phyloP scores from a whole-genome alignment of 306 rosid species.

The Cucurbita argyrosperma region DNA sequence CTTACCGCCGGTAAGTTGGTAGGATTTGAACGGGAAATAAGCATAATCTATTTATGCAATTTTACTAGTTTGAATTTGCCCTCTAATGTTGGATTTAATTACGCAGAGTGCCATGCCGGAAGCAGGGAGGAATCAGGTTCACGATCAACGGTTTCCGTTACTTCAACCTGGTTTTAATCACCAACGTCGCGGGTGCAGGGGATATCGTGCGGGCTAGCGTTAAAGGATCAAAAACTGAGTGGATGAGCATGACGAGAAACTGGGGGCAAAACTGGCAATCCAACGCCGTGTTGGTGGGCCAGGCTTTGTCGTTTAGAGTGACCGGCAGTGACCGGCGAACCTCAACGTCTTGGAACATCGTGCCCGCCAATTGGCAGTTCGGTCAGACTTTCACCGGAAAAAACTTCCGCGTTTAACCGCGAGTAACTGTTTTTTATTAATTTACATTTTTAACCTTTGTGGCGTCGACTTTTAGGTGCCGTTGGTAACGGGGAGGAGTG shows the following conservation, averaged over 20 bases:
- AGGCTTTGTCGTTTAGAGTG: conserved; percentile 63
- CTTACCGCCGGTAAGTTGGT: conserved; percentile 55
- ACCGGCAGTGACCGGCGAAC: conserved; percentile 67
- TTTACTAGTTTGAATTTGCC: neutral
- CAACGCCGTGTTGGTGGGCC: conserved; percentile 73
- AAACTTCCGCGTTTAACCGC: conserved; percentile 54
- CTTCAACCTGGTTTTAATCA: conserved; percentile 72
- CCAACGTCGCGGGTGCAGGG: conserved; percentile 97
- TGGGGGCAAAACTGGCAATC: conserved; percentile 99
- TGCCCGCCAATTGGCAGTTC: conserved; percentile 70
- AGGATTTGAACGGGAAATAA: too few relatives aligned
- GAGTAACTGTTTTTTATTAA: neutral
- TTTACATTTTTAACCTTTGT: neutral
- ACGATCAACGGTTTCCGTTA: conserved; percentile 73
- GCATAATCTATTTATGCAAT: too few relatives aligned
- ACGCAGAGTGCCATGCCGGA: conserved; percentile 90
- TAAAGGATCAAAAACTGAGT: conserved; percentile 54
- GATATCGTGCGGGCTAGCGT: conserved; percentile 63
- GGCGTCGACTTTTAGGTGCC: neutral
- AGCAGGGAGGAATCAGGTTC: conserved; percentile 75
- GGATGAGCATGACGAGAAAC: conserved; percentile 87
- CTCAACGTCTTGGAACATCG: conserved; percentile 88
- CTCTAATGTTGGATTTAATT: neutral
- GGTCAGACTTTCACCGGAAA: conserved; percentile 94
- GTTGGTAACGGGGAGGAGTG: neutral